Conservation (phyloP, 768 basidiomycete genomes). For the Amanita rimosa region DNA sequence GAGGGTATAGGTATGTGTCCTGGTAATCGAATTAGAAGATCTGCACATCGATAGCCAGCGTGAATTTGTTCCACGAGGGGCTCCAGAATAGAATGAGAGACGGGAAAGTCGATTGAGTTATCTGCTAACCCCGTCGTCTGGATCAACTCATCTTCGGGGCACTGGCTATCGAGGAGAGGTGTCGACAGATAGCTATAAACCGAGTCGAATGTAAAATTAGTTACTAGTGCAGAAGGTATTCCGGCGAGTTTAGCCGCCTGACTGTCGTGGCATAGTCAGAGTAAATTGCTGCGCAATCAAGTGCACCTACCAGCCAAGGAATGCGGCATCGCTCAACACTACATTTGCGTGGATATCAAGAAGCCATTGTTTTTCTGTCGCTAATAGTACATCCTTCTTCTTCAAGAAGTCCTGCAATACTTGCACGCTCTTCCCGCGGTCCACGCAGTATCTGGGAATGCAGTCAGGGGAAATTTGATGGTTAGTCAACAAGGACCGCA, state of each 20-base stretch:
- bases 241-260: constrained; percentile 52
- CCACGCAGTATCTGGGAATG: constrained; percentile 50
- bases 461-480: constrained; percentile 6
- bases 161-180: constrained; percentile 29
- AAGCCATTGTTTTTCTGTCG: constrained; percentile 51
- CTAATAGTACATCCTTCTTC: constrained; percentile 41
- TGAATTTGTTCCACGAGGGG: constrained; percentile 58
- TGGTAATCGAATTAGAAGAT: constrained; percentile 59
- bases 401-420: constrained; percentile 48
- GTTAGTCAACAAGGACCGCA: constrained; percentile 21
- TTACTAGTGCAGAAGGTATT: constrained; percentile 63
- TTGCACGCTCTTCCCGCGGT: constrained; percentile 56
- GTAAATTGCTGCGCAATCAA: not conserved
- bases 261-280: constrained; percentile 20
- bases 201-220: constrained; percentile 81
- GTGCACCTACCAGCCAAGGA: constrained; percentile 55
- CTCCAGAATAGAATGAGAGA: constrained; percentile 33
- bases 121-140: constrained; percentile 13
- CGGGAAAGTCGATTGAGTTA: constrained; percentile 40
- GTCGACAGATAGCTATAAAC: constrained; percentile 71
- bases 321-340: constrained; percentile 70
- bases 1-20: constrained; percentile 72
- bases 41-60: constrained; percentile 58
- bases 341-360: constrained; percentile 35
- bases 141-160: constrained; percentile 2